Evolutionary conservation across 805 yeast genomes (phyloP).

Genomic region (Candida qinlingensis): DNA sequence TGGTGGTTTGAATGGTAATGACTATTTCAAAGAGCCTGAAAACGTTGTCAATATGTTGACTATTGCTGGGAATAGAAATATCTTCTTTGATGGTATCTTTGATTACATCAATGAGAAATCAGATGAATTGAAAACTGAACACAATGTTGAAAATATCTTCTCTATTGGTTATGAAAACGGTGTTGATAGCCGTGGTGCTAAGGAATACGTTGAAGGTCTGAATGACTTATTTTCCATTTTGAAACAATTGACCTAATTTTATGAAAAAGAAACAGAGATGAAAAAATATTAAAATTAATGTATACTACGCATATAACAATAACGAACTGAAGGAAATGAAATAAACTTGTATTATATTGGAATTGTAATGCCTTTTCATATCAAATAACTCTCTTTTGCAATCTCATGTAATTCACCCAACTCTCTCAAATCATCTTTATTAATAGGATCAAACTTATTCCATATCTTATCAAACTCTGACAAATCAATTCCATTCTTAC

Average conservation of each 20-base stretch:
- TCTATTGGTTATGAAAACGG: slow-evolving; percentile 49
- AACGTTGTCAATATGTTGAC: slow-evolving; percentile 37
- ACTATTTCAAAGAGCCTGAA: background rate
- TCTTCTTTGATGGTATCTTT: slow-evolving; percentile 65
- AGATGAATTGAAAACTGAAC: slow-evolving; percentile 5
- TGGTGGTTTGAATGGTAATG: background rate
- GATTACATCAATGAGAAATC: slow-evolving; percentile 40
- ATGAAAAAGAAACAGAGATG: background rate
- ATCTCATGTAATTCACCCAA: slow-evolving; percentile 51
- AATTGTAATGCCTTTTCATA: background rate
- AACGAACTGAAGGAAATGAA: background rate
- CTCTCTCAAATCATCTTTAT: slow-evolving; percentile 43
- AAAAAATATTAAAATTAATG: background rate
- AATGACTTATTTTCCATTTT: slow-evolving; percentile 61
- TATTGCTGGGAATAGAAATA: slow-evolving; percentile 61
- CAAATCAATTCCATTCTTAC: slow-evolving; percentile 27
- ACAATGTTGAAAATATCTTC: slow-evolving; percentile 42
- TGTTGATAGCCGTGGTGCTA: slow-evolving; percentile 43
- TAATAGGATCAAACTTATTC: slow-evolving; percentile 31
- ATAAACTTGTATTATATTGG: background rate
- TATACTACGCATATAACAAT: background rate
- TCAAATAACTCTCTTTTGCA: slow-evolving; percentile 44
- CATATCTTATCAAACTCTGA: slow-evolving; percentile 46
- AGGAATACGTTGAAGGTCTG: slow-evolving; percentile 59
- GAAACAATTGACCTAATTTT: background rate